A percentile compares a stretch with the other conserved stretches of the same genome.
Conservation (phyloP, 1,284 basidiomycete species). For the Crucibulum cyathiforme region DNA sequence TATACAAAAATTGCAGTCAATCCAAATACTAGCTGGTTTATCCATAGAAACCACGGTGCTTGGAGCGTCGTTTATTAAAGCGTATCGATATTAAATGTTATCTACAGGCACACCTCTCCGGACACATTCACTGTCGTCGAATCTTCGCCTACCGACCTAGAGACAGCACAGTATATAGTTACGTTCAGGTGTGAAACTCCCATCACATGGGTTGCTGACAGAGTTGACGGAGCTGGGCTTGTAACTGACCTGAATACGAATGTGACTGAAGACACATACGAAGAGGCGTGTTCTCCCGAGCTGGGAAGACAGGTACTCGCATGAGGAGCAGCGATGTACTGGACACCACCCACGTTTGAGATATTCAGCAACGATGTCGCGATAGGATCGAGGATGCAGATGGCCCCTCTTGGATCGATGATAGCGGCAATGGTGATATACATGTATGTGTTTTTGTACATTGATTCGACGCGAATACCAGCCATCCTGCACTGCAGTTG, state of each 20-base stretch:
- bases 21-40: slow-evolving; percentile 1
- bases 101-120: not conserved
- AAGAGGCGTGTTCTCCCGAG: not conserved
- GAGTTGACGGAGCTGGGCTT: slow-evolving; percentile 1
- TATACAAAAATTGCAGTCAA: not conserved
- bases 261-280: not conserved
- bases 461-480: not conserved
- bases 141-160: not conserved
- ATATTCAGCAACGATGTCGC: not conserved
- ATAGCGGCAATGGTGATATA: not conserved
- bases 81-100: not conserved
- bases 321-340: not conserved
- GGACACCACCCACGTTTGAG: not conserved
- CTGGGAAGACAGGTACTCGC: not conserved
- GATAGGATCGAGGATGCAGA: not conserved
- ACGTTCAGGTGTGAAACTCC: not conserved
- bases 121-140: not conserved
- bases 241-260: not conserved
- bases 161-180: not conserved
- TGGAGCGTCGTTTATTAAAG: slow-evolving; percentile 4
- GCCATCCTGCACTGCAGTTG: not conserved
- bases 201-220: not conserved
- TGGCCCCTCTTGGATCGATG: not conserved
- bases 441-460: not conserved
- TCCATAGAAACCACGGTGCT: slow-evolving; percentile 1